These are phyloP conservation scores for Rutstroemia sp. DNA, from an alignment of 2,329 filamentous ascomycete genomes.

Conservation along the genomic window DNA sequence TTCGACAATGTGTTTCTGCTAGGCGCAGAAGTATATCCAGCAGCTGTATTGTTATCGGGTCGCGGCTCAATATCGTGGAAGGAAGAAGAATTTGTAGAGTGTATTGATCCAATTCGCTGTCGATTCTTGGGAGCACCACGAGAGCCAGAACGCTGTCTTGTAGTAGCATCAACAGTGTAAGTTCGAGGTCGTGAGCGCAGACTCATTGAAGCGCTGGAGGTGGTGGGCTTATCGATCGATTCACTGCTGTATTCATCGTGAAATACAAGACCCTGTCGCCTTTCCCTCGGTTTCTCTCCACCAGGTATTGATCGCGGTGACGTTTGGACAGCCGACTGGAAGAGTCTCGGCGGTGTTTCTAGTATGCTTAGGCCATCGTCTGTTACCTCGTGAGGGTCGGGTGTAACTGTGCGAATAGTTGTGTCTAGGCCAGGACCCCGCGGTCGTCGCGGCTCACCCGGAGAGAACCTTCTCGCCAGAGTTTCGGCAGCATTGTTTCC, in stretches of 20 bases:
- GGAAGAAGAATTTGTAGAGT: slow-evolving; percentile 51
- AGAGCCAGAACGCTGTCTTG: slow-evolving; percentile 31
- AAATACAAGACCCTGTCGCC: slow-evolving; percentile 55
- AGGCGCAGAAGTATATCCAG: slow-evolving; percentile 28
- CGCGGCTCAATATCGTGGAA: slow-evolving; percentile 40
- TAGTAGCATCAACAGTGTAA: slow-evolving; percentile 38
- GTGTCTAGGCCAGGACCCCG: slow-evolving; percentile 29
- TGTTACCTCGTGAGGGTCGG: slow-evolving; percentile 40
- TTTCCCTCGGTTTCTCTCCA: slow-evolving; percentile 32
- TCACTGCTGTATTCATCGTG: slow-evolving; percentile 46
- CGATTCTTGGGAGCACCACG: slow-evolving; percentile 39
- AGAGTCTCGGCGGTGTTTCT: slow-evolving; percentile 1
- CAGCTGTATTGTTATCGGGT: slow-evolving; percentile 34
- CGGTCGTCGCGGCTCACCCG: slow-evolving; percentile 18
- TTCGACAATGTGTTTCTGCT: slow-evolving; percentile 27
- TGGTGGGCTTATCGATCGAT: slow-evolving; percentile 15
- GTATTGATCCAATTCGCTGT: slow-evolving; percentile 63
- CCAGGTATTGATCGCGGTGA: slow-evolving; percentile 42
- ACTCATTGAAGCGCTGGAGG: slow-evolving; percentile 20
- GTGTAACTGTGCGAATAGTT: slow-evolving; percentile 59
- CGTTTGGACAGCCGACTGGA: slow-evolving; percentile 34
- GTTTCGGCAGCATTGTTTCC: slow-evolving; percentile 25
- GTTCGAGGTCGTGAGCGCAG: slow-evolving; percentile 39
- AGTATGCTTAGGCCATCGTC: slow-evolving; percentile 16
- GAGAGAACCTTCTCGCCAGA: slow-evolving; percentile 18